Percentiles rank a stretch among this genome's conserved stretches.
phyloP scores from a whole-genome alignment of 352 stramenopile genomes.

The Phytopythium montanum region DNA sequence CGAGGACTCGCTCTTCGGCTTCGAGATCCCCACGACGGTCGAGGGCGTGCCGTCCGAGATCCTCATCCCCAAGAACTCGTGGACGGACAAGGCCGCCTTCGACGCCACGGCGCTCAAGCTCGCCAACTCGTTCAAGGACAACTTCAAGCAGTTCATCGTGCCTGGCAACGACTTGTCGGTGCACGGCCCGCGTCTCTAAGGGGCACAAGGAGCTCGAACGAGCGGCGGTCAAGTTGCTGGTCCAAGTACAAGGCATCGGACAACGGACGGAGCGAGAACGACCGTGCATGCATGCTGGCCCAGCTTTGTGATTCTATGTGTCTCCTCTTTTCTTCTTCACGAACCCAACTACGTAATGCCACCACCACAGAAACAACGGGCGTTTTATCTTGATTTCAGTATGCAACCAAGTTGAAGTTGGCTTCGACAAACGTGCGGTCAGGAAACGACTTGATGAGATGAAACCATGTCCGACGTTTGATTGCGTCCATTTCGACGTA shows the following conservation, averaged over 20 bases:
- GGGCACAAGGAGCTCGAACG: neutral
- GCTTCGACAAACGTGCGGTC: neutral
- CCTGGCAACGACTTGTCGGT: constrained; percentile 70
- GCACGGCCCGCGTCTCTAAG: constrained; percentile 49
- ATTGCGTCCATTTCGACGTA: neutral
- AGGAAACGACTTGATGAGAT: neutral
- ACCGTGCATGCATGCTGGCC: neutral
- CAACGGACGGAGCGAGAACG: neutral
- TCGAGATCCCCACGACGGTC: constrained; percentile 61
- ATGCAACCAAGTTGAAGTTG: neutral
- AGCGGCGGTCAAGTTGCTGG: neutral
- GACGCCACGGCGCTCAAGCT: constrained; percentile 72
- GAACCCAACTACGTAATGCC: neutral
- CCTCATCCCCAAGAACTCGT: constrained; percentile 71
- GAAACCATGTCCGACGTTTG: neutral
- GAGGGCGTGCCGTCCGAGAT: constrained; percentile 71
- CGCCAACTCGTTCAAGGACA: constrained; percentile 70
- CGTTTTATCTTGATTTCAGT: neutral
- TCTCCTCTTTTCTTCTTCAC: neutral
- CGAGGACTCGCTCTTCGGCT: constrained; percentile 69
- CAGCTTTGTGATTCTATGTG: neutral
- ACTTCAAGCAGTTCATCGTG: constrained; percentile 87
- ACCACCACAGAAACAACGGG: neutral
- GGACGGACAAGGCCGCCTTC: constrained; percentile 78
- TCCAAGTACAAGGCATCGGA: neutral